Percentiles rank a stretch among this genome's conserved stretches.
phyloP scores from a whole-genome alignment of 129 eudicot species.

The Ambrosia artemisiifolia region DNA sequence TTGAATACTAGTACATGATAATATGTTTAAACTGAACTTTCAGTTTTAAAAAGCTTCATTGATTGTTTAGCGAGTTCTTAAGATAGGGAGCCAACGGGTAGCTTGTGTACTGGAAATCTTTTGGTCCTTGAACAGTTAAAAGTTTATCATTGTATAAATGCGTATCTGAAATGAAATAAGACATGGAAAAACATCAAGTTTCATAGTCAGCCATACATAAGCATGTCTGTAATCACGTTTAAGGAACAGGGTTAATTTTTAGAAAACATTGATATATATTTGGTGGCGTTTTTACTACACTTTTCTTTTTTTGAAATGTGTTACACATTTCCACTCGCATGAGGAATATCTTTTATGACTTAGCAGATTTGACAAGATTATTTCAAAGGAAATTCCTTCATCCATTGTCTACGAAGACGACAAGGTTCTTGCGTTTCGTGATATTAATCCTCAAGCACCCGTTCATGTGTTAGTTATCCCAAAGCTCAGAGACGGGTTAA shows the following conservation, averaged over 20 bases:
- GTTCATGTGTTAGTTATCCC: slow-evolving; percentile 86
- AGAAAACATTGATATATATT: not conserved
- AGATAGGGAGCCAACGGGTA: too few species aligned
- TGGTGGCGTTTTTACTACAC: not conserved
- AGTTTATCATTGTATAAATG: too few species aligned
- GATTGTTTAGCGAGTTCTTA: not conserved
- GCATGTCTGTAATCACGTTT: not conserved
- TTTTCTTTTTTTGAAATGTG: not conserved
- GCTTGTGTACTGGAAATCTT: too few species aligned
- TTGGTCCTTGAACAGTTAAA: too few species aligned
- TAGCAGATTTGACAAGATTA: slow-evolving; percentile 82
- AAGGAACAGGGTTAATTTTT: not conserved
- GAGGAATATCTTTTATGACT: not conserved
- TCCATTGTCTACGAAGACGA: slow-evolving; percentile 81
- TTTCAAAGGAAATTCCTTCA: slow-evolving; percentile 83
- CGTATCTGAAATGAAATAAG: not conserved
- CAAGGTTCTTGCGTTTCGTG: slow-evolving; percentile 78
- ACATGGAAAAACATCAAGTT: not conserved
- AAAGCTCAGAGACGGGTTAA: slow-evolving; percentile 75
- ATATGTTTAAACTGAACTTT: not conserved
- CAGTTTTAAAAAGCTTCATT: not conserved
- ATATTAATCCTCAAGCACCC: slow-evolving; percentile 90
- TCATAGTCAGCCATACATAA: not conserved
- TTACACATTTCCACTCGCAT: not conserved
- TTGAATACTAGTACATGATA: not conserved